A percentile compares a stretch with the other conserved stretches of the same genome.
phyloP scores from a whole-genome alignment of 257 asterid species.

The Solanum virginianum region DNA sequence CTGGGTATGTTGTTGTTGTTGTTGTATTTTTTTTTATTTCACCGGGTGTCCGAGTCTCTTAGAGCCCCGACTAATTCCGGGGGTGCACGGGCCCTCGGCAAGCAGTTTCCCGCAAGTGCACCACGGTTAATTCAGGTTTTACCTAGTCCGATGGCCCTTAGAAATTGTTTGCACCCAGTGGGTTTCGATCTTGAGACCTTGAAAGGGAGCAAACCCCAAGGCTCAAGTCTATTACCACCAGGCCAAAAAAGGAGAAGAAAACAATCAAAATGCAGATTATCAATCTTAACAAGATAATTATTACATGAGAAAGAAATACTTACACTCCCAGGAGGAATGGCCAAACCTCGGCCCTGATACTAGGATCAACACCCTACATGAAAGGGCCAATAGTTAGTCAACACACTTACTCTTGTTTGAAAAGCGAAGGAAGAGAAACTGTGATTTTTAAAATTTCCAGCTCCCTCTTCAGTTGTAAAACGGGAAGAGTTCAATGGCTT shows the following conservation, averaged over 20 bases:
- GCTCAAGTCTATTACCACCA: too few relatives aligned
- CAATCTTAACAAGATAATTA: background rate
- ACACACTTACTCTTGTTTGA: background rate
- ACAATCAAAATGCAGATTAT: background rate
- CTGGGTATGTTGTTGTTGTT: too few relatives aligned
- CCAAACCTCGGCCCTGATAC: conserved; percentile 87
- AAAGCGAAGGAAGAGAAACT: background rate
- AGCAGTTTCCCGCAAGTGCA: too few relatives aligned
- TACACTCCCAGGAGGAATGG: conserved; percentile 98
- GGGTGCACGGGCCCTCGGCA: too few relatives aligned
- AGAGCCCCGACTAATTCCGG: too few relatives aligned
- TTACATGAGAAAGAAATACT: conserved; percentile 18
- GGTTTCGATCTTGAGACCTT: too few relatives aligned
- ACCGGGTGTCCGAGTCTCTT: too few relatives aligned
- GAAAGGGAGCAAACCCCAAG: too few relatives aligned
- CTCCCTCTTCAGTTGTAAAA: background rate
- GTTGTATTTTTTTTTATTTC: too few relatives aligned
- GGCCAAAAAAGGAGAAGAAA: background rate
- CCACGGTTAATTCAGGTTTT: too few relatives aligned
- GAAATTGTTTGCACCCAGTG: too few relatives aligned
- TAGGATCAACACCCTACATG: conserved; percentile 80
- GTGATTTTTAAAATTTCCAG: background rate
- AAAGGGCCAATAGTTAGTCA: background rate
- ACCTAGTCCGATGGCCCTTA: too few relatives aligned
- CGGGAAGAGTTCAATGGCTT: background rate